These are phyloP conservation scores for Teunomyces kruisii DNA, from an alignment of 805 yeast species.

Conservation along the genomic window DNA sequence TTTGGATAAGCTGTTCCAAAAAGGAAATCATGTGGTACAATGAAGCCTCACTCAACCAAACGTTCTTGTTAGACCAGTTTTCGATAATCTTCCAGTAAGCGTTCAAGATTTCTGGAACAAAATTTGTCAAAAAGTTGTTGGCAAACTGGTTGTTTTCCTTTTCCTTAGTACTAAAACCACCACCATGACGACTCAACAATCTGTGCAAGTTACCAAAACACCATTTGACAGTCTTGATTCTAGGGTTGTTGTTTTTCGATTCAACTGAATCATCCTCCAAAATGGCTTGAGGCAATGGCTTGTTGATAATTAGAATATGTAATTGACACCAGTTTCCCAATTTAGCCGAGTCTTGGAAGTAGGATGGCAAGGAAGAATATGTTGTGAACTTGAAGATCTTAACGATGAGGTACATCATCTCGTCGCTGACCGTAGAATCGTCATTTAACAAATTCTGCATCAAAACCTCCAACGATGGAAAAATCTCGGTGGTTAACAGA, in stretches of 20 bases:
- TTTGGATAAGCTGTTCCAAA: conserved; percentile 41
- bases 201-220: conserved; percentile 44
- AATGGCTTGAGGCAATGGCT: conserved; percentile 36
- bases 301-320: conserved; percentile 38
- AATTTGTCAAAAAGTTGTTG: conserved; percentile 29
- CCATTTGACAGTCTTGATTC: conserved; percentile 45
- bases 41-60: conserved; percentile 42
- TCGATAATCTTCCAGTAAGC: conserved; percentile 46
- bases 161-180: conserved; percentile 38
- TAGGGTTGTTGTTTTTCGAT: conserved; percentile 37
- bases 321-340: conserved; percentile 43
- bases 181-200: conserved; percentile 43
- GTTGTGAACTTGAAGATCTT: conserved; percentile 44
- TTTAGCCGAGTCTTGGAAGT: conserved; percentile 33
- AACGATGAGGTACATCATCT: conserved; percentile 39
- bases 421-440: conserved; percentile 23
- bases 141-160: conserved; percentile 29
- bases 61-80: conserved; percentile 35
- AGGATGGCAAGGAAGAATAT: conserved; percentile 36
- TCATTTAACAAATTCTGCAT: conserved; percentile 25
- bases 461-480: conserved; percentile 37
- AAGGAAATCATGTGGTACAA: conserved; percentile 44
- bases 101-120: conserved; percentile 43
- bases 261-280: conserved; percentile 32
- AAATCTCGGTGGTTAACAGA: conserved; percentile 32